phyloP scores from a whole-genome alignment of 164 flowering plant genomes.

The Chloranthus sessilifolius region DNA sequence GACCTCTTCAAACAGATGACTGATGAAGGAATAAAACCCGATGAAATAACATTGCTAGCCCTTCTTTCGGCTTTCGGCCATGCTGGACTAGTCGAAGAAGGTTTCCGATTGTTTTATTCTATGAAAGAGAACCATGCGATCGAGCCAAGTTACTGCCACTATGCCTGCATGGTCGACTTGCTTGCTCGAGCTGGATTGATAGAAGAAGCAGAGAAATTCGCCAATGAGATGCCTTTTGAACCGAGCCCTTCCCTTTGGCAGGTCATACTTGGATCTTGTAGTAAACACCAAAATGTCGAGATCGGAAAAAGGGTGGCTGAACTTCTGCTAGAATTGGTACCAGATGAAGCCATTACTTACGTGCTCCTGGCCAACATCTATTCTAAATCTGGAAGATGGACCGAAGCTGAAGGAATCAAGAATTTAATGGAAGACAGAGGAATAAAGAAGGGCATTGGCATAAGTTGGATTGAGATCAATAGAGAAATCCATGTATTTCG shows the following conservation, averaged over 20 bases:
- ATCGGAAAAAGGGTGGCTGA: not conserved
- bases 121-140: not conserved
- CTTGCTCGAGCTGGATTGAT: not conserved
- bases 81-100: not conserved
- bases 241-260: not conserved
- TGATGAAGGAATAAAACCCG: not conserved
- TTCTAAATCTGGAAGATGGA: not conserved
- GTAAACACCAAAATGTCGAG: not conserved
- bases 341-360: not conserved
- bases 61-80: not conserved
- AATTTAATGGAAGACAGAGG: conserved; percentile 1
- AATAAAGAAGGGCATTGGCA: not conserved
- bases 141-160: not conserved
- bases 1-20: not conserved
- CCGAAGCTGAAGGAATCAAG: not conserved
- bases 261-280: not conserved
- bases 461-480: conserved; percentile 3
- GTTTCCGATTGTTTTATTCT: not conserved
- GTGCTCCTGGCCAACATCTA: conserved; percentile 3
- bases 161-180: not conserved
- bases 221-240: conserved; percentile 1
- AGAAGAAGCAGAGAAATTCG: not conserved
- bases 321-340: not conserved
- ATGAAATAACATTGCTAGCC: not conserved
- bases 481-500: not conserved